A percentile compares a stretch with the other conserved stretches of the same genome.
These are phyloP conservation scores for Luffa aegyptiaca DNA, from an alignment of 306 rosid genomes.

Conservation along the genomic window DNA sequence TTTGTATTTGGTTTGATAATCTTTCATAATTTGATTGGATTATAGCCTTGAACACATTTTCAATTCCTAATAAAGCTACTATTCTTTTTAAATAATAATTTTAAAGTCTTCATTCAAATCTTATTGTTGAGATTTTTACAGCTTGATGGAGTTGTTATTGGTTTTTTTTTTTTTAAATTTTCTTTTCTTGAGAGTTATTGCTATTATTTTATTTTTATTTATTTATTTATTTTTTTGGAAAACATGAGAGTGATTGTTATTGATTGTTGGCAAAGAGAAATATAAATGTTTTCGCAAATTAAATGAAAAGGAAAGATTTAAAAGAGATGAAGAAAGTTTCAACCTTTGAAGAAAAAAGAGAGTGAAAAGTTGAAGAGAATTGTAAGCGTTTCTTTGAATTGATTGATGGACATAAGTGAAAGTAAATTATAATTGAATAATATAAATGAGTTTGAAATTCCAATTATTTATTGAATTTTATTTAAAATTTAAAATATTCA, in stretches of 20 bases:
- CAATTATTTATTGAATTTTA: neutral
- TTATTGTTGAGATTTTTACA: no score
- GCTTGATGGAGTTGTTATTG: no score
- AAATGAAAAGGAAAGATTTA: neutral
- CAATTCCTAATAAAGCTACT: neutral
- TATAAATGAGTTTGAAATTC: neutral
- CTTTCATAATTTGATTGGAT: no score
- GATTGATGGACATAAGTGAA: neutral
- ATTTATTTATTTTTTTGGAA: no score
- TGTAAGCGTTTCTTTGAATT: neutral
- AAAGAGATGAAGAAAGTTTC: neutral
- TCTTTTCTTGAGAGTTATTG: no score
- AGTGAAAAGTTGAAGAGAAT: neutral
- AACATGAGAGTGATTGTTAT: no score
- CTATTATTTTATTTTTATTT: no score
- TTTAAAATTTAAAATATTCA: no score
- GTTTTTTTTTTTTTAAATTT: no score
- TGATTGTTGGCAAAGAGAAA: neutral
- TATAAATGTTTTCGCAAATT: neutral
- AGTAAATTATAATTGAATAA: neutral
- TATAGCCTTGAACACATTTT: no score
- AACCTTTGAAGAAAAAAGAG: neutral
- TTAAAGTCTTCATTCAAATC: neutral
- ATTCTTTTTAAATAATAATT: no score
- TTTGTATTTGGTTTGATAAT: no score